Percentiles rank a stretch among this genome's conserved stretches.
phyloP scores from a whole-genome alignment of 2,329 filamentous ascomycete species.

The Ascochyta koolunga region DNA sequence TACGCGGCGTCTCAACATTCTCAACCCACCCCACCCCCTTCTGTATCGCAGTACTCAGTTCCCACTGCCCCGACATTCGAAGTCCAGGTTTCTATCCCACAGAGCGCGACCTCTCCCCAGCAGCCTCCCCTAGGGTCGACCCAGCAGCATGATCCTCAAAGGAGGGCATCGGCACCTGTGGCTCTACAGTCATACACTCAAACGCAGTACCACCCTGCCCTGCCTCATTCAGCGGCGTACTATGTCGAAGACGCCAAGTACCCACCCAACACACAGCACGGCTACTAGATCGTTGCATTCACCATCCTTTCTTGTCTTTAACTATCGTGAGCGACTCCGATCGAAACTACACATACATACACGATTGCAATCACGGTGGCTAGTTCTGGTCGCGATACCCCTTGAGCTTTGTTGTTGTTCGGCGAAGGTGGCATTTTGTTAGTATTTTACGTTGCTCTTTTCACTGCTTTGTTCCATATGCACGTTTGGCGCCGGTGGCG shows the following conservation, averaged over 20 bases:
- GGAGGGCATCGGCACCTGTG: conserved; percentile 42
- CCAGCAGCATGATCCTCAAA: conserved; percentile 31
- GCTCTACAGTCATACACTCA: conserved; percentile 34
- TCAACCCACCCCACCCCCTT: conserved; percentile 27
- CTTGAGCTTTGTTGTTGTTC: conserved; percentile 12
- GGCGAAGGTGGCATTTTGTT: conserved; percentile 16
- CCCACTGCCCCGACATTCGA: conserved; percentile 34
- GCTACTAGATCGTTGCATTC: not conserved
- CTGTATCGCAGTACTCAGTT: conserved; percentile 31
- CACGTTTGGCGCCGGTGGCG: conserved; percentile 1
- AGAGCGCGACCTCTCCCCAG: conserved; percentile 22
- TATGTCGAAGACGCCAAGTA: conserved; percentile 42
- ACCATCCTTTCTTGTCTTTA: not conserved
- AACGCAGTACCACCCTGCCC: conserved; percentile 25
- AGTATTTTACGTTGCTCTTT: not conserved
- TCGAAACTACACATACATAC: conserved; percentile 16
- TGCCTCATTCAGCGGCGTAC: conserved; percentile 34
- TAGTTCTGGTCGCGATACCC: conserved; percentile 29
- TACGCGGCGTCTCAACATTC: conserved; percentile 32
- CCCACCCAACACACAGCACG: conserved; percentile 14
- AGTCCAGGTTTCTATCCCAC: conserved; percentile 26
- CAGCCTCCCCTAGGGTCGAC: conserved; percentile 23
- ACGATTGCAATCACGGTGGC: conserved; percentile 20
- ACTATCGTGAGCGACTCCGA: conserved; percentile 1
- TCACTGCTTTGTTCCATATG: not conserved